Conservation (phyloP, 768 basidiomycete genomes). For the Psilocybe cubensis region DNA sequence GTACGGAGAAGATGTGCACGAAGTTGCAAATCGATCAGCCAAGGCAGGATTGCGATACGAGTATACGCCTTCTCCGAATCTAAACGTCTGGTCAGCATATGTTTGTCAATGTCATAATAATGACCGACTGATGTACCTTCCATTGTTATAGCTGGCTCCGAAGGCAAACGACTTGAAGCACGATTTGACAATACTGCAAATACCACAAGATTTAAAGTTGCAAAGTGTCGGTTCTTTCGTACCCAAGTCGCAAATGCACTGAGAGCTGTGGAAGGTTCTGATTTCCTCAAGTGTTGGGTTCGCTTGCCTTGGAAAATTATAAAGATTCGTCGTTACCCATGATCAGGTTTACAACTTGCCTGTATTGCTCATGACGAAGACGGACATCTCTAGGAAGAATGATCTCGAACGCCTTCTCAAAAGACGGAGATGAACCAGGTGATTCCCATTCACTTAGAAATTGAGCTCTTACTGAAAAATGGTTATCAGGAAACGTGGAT, state of each 20-base stretch:
- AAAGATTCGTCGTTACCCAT: conserved; percentile 1
- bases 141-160: conserved; percentile 51
- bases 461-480: conserved; percentile 43
- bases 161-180: conserved; percentile 62
- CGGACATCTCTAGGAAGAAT: conserved; percentile 43
- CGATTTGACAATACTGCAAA: conserved; percentile 62
- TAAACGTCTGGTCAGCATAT: conserved; percentile 7
- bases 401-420: conserved; percentile 64
- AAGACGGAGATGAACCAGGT: conserved; percentile 34
- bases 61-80: conserved; percentile 67
- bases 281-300: conserved; percentile 47
- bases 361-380: conserved; percentile 50
- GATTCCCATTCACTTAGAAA: conserved; percentile 62
- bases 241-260: conserved; percentile 73
- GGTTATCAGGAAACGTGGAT: conserved; percentile 8
- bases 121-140: conserved; percentile 46
- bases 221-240: conserved; percentile 54
- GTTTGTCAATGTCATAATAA: not conserved
- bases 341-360: conserved; percentile 33
- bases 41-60: conserved; percentile 60
- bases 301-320: conserved; percentile 30
- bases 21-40: conserved; percentile 66
- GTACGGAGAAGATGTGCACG: conserved; percentile 68
- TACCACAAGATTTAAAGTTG: conserved; percentile 65
- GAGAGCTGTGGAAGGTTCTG: conserved; percentile 64